A percentile compares a stretch with the other conserved stretches of the same genome.
Conservation (phyloP, 2,329 filamentous ascomycete species). For the Coniochaeta sp. region DNA sequence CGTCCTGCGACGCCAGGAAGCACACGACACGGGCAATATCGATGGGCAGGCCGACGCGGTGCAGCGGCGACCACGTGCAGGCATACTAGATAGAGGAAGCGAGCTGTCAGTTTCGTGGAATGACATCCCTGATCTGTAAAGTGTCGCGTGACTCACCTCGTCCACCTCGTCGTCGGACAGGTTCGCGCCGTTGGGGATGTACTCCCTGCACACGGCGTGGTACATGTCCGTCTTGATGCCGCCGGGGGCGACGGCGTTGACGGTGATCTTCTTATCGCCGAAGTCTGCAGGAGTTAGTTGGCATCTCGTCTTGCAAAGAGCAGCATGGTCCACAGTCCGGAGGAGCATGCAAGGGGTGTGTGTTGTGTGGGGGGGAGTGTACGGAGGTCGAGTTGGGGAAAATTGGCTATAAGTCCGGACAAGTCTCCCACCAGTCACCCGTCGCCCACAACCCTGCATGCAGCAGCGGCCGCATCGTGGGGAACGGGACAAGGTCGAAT, state of each 20-base stretch:
- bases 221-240: constrained; percentile 62
- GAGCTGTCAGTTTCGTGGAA: background rate
- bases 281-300: constrained; percentile 36
- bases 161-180: constrained; percentile 51
- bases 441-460: background rate
- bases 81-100: constrained; percentile 30
- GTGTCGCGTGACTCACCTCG: constrained; percentile 21
- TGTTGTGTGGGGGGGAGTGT: background rate
- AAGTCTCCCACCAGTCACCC: background rate
- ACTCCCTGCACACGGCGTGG: constrained; percentile 55
- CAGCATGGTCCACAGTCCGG: background rate
- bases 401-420: background rate
- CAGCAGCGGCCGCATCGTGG: background rate
- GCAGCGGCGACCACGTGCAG: constrained; percentile 55
- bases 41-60: constrained; percentile 60
- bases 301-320: background rate
- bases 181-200: constrained; percentile 50
- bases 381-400: background rate
- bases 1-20: constrained; percentile 40
- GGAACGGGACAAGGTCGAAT: background rate
- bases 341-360: background rate
- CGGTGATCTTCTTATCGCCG: constrained; percentile 56
- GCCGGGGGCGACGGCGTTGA: constrained; percentile 57
- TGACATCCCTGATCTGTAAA: background rate
- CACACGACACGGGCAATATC: constrained; percentile 61